Percentiles rank a stretch among this genome's conserved stretches.
These are phyloP conservation scores for Tremellales sp. DNA, from an alignment of 1,284 basidiomycete species.

Conservation along the genomic window DNA sequence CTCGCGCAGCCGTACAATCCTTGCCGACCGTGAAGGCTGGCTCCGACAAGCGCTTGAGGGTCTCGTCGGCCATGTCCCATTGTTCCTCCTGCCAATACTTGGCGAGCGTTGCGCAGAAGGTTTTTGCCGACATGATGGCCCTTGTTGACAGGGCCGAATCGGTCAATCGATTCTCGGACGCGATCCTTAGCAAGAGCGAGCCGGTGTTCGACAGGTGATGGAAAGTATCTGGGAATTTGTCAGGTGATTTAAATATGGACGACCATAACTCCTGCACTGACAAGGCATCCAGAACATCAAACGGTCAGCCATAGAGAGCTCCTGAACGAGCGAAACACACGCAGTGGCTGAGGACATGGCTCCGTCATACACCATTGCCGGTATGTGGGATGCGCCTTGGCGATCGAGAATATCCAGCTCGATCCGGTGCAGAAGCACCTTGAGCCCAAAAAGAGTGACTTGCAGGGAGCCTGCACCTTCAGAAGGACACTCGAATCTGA, in stretches of 20 bases:
- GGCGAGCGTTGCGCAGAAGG: conserved; percentile 6
- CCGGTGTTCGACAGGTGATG: conserved; percentile 31
- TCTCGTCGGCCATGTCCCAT: conserved; percentile 32
- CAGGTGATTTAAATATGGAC: too few species aligned
- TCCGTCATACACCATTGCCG: neutral
- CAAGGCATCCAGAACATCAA: conserved; percentile 34
- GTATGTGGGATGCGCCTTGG: neutral
- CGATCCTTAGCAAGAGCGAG: conserved; percentile 23
- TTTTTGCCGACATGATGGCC: neutral
- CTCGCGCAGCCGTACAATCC: conserved; percentile 11
- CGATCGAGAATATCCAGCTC: conserved; percentile 11
- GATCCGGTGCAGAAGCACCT: conserved; percentile 21
- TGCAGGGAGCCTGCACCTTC: conserved; percentile 27
- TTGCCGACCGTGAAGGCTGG: conserved; percentile 13
- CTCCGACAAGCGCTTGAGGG: conserved; percentile 26
- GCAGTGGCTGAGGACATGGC: neutral
- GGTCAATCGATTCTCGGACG: conserved; percentile 10
- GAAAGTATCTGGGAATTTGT: conserved; percentile 21
- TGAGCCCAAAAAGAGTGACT: conserved; percentile 24
- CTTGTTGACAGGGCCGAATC: neutral
- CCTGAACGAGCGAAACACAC: conserved; percentile 16
- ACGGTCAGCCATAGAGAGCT: conserved; percentile 11
- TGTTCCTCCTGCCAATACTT: conserved; percentile 12
- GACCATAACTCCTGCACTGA: too few species aligned
- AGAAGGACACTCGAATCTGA: too few species aligned